Base-by-base conservation (phyloP, 2,329 filamentous ascomycete species). In the Alternaria conjuncta region DNA sequence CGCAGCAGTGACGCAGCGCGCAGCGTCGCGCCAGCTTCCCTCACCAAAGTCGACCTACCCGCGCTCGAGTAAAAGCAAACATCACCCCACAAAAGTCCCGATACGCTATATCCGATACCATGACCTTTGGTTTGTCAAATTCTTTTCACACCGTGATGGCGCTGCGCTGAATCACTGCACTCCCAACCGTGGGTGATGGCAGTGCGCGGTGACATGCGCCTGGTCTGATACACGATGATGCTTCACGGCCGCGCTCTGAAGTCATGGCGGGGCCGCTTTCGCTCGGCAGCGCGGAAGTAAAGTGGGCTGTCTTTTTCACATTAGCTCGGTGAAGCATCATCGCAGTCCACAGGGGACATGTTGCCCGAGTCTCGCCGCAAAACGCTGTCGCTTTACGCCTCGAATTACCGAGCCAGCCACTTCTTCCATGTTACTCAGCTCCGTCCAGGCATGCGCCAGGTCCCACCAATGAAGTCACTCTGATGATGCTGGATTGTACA, bases 191-290 rank as follows among this genome's bases (percentile, higher is more conserved):
- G 63, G 30, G 36, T 43, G 21, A 44, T 45, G 11, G 57, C 49
- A 32, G 15, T 60, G 26, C 54, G 10, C 26, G n/a, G 15, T 36
- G 25, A 32, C 15, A 30, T 26, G 11, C 18, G 47, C 8, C 13
- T 45, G 44, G 45, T 54, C 43, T 55, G 44, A 36, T 45, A 49
- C 25, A 21, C 32, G 18, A 51, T 49, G 26, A 61, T 55, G 61
- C 61, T 73, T 75, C 74, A 76, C 75, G 75, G 77, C 76, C 76
- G 77, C 75, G 75, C 75, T 73, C 68, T 74, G 73, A 72, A 76
- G 72, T 75, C 73, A 73, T 76, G 63, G 68, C 71, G 71, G 69
- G 69, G 64, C 71, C 57, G 65, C 65, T 63, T 65, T 61, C 36
- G 72, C 75, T 76, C 75, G 77, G 75, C 69, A 59, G 64, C 57